A percentile compares a stretch with the other conserved stretches of the same genome.
phyloP scores from a whole-genome alignment of 768 basidiomycete species.

The Auricularia sp. region DNA sequence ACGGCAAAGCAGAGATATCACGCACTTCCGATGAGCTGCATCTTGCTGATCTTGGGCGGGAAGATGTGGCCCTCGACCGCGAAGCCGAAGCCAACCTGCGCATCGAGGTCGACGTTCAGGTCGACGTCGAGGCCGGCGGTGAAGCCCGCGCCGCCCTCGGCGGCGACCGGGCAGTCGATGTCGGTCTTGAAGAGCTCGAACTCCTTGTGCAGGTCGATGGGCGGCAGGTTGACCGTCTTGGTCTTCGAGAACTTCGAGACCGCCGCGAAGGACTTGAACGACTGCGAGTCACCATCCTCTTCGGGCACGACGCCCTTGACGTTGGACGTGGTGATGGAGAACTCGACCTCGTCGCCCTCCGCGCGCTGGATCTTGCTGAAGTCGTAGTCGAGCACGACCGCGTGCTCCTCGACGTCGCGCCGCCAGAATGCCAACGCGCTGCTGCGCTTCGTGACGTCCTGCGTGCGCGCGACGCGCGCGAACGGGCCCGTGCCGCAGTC shows the following conservation, averaged over 20 bases:
- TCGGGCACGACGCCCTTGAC: background rate
- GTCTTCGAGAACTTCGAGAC: background rate
- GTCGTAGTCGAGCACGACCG: slow-evolving; percentile 1
- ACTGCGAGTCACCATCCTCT: background rate
- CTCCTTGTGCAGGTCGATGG: slow-evolving; percentile 23
- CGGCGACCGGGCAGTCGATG: slow-evolving; percentile 14
- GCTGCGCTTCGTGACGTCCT: background rate
- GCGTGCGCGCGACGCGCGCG: slow-evolving; percentile 19
- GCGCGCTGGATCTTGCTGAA: background rate
- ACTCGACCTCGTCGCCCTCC: background rate
- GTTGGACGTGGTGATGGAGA: background rate
- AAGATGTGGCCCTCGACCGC: slow-evolving; percentile 24
- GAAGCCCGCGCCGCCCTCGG: slow-evolving; percentile 5
- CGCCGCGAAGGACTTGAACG: background rate
- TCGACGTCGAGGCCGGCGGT: slow-evolving; percentile 10
- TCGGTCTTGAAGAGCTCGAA: slow-evolving; percentile 23
- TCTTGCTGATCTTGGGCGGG: slow-evolving; percentile 30
- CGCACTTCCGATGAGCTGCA: slow-evolving; percentile 27
- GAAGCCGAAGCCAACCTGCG: slow-evolving; percentile 18
- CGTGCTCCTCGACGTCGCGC: background rate
- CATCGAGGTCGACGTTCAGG: slow-evolving; percentile 23
- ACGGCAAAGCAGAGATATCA: slow-evolving; percentile 4
- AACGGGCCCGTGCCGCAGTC: slow-evolving; percentile 20
- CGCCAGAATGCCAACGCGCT: background rate
- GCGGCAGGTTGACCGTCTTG: slow-evolving; percentile 11